Evolutionary conservation across 192 early-diverging fungal species (phyloP), one percentile per base, ranked within the genome.

Genomic region (Backusella mclennaniae): DNA sequence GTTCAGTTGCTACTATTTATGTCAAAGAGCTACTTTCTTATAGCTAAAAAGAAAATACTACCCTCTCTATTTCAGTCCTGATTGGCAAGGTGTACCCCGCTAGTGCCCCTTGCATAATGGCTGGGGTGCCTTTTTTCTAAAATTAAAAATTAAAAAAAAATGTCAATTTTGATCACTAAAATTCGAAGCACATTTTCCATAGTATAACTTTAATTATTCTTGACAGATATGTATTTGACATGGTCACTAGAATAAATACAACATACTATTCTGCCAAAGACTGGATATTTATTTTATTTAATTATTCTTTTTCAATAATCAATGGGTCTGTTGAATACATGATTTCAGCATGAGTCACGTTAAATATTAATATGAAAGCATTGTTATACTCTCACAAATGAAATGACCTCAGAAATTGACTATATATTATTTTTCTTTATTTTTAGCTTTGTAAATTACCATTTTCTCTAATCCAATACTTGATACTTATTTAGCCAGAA

Each of bases 401-500:
- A 53, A 53, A 53, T 53, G 17, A 26, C 21, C n/a, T 26, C 21
- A 56, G 8, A 44, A 56, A 56, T 26, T 9, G 19, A 56, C 8
- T 56, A 9, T n/a, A 9, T 21, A 56, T 56, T 26, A 8, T 56
- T 56, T 1, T 56, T 44, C 15, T 5, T 56, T 56, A 56, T 56
- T 21, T 21, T 56, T 21, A 56, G n/a, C 4, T 21, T 23, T 29
- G 19, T 29, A 26, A 26, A 29, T 29, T 26, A 63, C 26, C 12
- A 3, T 63, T 63, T 29, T 63, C 21, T 63, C 56, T 14, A 63
- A 12, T 63, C 3, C 56, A 63, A 63, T 29, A 29, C 9, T 12
- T 29, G 56, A 29, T 63, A 29, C 56, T 63, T 63, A 63, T 63
- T 63, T 63, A 63, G 21, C 56, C 56, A 63, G 56, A 63, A 29